A percentile compares a stretch with the other conserved stretches of the same genome.
Evolutionary conservation across 2,329 filamentous ascomycete genomes (phyloP).

Genomic region (Paraphaeosphaeria minitans): DNA sequence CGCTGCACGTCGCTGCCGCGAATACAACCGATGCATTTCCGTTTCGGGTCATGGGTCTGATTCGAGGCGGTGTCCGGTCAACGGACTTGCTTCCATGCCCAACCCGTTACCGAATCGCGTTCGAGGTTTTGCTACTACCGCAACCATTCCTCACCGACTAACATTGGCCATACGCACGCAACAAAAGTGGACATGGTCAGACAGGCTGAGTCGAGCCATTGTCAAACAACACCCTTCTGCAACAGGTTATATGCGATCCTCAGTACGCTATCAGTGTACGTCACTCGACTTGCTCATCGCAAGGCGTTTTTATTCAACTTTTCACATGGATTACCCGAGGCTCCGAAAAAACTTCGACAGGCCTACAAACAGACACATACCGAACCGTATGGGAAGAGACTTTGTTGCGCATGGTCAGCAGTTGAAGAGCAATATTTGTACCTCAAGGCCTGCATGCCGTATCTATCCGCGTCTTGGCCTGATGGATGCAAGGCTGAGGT

Average conservation of each 20-base stretch:
- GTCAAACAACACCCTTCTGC: neutral
- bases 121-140: neutral
- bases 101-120: neutral
- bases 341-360: neutral
- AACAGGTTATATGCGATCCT: neutral
- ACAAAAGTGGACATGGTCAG: neutral
- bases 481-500: neutral
- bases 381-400: neutral
- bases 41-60: constrained; percentile 2
- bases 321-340: neutral
- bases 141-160: neutral
- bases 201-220: neutral
- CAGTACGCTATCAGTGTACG: neutral
- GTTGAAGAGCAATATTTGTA: neutral
- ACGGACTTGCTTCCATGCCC: constrained; percentile 2
- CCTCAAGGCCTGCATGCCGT: neutral
- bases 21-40: neutral
- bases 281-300: neutral
- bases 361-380: neutral
- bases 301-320: too few relatives aligned
- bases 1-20: neutral
- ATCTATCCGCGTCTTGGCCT: neutral
- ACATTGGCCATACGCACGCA: neutral
- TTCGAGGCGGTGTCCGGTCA: neutral
- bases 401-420: neutral